These are phyloP conservation scores for Fusarium sp. DNA, from an alignment of 2,329 filamentous ascomycete species.

Conservation along the genomic window DNA sequence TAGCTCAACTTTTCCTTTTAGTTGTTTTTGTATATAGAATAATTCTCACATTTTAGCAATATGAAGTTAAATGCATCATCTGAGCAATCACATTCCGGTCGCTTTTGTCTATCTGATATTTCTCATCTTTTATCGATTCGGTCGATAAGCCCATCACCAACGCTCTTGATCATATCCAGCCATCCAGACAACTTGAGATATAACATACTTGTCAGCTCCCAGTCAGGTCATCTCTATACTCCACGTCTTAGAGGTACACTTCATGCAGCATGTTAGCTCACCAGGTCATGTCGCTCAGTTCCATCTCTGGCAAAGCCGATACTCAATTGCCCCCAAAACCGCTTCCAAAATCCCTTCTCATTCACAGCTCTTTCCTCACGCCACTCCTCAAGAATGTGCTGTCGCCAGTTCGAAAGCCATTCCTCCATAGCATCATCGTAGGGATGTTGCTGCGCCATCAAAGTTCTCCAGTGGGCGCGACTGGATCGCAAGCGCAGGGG, in stretches of 20 bases:
- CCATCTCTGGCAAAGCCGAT: rapidly evolving
- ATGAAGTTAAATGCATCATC: no score
- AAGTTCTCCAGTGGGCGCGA: background rate
- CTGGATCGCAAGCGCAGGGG: background rate
- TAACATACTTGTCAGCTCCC: rapidly evolving
- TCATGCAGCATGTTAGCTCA: rapidly evolving
- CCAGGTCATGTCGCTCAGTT: background rate
- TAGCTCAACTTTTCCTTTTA: no score
- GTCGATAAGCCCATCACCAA: background rate
- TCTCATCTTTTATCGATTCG: background rate
- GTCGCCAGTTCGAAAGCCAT: background rate
- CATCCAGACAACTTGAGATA: rapidly evolving
- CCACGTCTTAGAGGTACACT: rapidly evolving
- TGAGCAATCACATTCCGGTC: no score
- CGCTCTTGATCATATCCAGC: no score
- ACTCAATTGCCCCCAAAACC: background rate
- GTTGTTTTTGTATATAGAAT: rapidly evolving
- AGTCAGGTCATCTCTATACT: rapidly evolving
- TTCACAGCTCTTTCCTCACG: no score
- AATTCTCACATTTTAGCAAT: no score
- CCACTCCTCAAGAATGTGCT: background rate
- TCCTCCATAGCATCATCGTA: background rate
- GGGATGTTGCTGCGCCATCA: background rate
- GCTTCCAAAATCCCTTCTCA: background rate
- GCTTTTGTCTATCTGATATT: background rate